A percentile compares a stretch with the other conserved stretches of the same genome.
phyloP scores from a whole-genome alignment of 805 yeast species.

The Candida germanica region DNA sequence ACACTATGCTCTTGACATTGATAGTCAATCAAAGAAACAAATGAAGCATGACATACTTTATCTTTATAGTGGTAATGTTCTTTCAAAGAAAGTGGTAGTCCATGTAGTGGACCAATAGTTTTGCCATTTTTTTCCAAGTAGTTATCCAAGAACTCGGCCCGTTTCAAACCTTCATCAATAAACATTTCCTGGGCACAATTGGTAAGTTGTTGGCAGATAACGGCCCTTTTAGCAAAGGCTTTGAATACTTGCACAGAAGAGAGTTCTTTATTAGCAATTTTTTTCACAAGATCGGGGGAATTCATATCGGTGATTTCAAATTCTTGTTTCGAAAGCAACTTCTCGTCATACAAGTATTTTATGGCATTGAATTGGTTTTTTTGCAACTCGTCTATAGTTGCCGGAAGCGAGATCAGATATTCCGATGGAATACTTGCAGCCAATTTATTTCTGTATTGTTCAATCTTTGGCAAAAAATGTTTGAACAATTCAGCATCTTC shows the following conservation, averaged over 20 bases:
- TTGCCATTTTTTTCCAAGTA: slow-evolving; percentile 45
- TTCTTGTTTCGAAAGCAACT: slow-evolving; percentile 32
- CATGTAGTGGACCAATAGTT: slow-evolving; percentile 61
- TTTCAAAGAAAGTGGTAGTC: slow-evolving; percentile 61
- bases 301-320: slow-evolving; percentile 37
- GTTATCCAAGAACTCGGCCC: slow-evolving; percentile 55
- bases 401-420: slow-evolving; percentile 29
- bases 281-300: slow-evolving; percentile 23
- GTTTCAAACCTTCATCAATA: slow-evolving; percentile 54
- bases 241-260: slow-evolving; percentile 36
- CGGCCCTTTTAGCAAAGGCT: slow-evolving; percentile 42
- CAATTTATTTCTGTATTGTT: slow-evolving; percentile 28
- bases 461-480: slow-evolving; percentile 42
- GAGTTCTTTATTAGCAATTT: slow-evolving; percentile 32
- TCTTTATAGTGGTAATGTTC: slow-evolving; percentile 40
- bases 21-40: slow-evolving; percentile 32
- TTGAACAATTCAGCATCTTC: slow-evolving; percentile 41
- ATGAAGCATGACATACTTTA: slow-evolving; percentile 38
- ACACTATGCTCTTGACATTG: slow-evolving; percentile 27
- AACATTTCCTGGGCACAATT: slow-evolving; percentile 45
- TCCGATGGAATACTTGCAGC: slow-evolving; percentile 26
- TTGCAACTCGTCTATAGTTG: slow-evolving; percentile 25
- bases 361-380: slow-evolving; percentile 35
- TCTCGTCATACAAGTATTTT: slow-evolving; percentile 30
- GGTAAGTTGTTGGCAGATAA: slow-evolving; percentile 44